These are phyloP conservation scores for Phytopythium delawarense DNA, from an alignment of 352 stramenopile genomes.

Conservation along the genomic window DNA sequence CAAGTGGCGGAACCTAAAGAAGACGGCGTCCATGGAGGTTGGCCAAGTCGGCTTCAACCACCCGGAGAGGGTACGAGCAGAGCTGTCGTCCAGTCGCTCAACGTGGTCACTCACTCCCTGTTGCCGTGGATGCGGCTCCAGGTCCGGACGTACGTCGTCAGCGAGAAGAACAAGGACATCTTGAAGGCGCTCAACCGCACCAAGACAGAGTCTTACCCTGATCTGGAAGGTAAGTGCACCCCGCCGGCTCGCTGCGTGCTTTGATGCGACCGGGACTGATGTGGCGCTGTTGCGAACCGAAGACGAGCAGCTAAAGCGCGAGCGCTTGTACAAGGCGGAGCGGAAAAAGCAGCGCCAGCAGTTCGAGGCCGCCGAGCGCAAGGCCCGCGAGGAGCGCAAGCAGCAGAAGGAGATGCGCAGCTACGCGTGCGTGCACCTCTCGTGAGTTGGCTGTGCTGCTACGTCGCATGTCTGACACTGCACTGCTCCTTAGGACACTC, in stretches of 20 bases:
- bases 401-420: slow-evolving; percentile 74
- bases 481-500: slow-evolving; percentile 29
- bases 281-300: neutral
- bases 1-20: slow-evolving; percentile 91
- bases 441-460: neutral
- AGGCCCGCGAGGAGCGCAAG: slow-evolving; percentile 53
- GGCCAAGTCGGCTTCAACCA: slow-evolving; percentile 87
- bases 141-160: slow-evolving; percentile 67
- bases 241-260: neutral
- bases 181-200: slow-evolving; percentile 86
- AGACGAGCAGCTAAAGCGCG: slow-evolving; percentile 64
- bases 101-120: neutral
- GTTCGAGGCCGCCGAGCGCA: slow-evolving; percentile 44
- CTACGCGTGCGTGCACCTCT: slow-evolving; percentile 47
- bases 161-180: slow-evolving; percentile 85
- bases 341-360: slow-evolving; percentile 65
- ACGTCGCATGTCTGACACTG: neutral
- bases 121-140: slow-evolving; percentile 9
- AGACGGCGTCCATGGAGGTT: slow-evolving; percentile 88
- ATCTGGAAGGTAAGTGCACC: slow-evolving; percentile 59
- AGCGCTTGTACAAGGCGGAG: slow-evolving; percentile 67
- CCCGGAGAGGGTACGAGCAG: slow-evolving; percentile 43
- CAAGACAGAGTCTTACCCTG: slow-evolving; percentile 69
- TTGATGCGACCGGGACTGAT: neutral
- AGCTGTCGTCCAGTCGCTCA: neutral